Evolutionary conservation across 148 eudicot genomes (phyloP).

Genomic region (Diospyros lotus): DNA sequence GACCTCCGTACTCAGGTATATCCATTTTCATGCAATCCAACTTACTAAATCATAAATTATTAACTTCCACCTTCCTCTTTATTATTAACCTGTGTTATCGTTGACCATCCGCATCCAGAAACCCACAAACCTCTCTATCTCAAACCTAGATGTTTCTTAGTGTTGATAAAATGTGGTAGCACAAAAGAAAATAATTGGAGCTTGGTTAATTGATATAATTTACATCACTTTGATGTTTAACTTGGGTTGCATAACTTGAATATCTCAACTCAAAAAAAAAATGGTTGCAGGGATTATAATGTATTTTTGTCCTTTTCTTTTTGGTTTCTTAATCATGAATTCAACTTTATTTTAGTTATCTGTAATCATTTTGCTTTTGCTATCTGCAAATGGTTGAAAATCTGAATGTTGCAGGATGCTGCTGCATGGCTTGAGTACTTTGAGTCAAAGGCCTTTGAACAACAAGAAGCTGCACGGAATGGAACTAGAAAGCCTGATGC

Average conservation of each 20-base stretch:
- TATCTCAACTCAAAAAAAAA: neutral
- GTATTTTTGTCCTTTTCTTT: neutral
- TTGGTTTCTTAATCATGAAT: neutral
- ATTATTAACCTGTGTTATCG: neutral
- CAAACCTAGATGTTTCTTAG: neutral
- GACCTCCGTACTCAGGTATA: conserved; percentile 98
- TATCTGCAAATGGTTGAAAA: neutral
- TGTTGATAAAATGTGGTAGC: neutral
- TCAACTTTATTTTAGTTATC: neutral
- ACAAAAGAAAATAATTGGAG: neutral
- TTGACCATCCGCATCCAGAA: neutral
- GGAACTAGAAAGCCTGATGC: conserved; percentile 98
- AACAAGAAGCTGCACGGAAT: conserved; percentile 99
- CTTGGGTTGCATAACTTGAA: neutral
- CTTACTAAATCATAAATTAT: neutral
- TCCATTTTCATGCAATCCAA: neutral
- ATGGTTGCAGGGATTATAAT: too few species aligned
- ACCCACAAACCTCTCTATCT: neutral
- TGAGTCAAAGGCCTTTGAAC: conserved; percentile 99
- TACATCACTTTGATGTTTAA: neutral
- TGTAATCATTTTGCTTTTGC: neutral
- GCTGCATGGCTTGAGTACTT: conserved; percentile 99
- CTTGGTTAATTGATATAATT: neutral
- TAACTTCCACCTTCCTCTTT: neutral
- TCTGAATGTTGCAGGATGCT: conserved; percentile 71